A percentile compares a stretch with the other conserved stretches of the same genome.
Conservation (phyloP, 352 stramenopile genomes). For the Globisporangium solare region DNA sequence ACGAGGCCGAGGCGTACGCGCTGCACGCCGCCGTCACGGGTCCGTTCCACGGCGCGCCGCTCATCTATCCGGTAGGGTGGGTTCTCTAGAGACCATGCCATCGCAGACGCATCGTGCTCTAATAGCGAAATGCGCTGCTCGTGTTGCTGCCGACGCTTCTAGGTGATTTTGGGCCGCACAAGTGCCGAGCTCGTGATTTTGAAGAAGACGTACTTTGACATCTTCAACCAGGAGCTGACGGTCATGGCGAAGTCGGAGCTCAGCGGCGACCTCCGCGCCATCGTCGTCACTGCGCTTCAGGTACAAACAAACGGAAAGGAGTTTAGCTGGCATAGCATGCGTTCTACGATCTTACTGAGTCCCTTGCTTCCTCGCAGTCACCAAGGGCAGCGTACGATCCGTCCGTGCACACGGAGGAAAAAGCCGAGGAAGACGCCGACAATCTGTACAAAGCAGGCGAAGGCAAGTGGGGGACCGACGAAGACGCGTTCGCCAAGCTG, state of each 20-base stretch:
- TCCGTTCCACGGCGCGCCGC: constrained; percentile 16
- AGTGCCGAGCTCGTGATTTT: constrained; percentile 34
- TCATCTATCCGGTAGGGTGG: constrained; percentile 19
- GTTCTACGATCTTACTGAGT: neutral
- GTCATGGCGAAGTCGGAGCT: constrained; percentile 30
- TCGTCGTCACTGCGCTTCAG: constrained; percentile 33
- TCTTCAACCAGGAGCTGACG: constrained; percentile 35
- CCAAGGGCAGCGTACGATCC: constrained; percentile 22
- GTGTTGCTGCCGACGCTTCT: neutral
- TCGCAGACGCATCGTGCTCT: neutral
- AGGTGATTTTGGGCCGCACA: constrained; percentile 28
- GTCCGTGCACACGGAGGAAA: constrained; percentile 52
- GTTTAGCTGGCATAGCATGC: too few species aligned
- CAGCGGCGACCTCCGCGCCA: constrained; percentile 32
- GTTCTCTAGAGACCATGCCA: neutral
- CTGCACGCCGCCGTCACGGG: constrained; percentile 23
- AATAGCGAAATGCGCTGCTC: neutral
- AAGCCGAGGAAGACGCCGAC: constrained; percentile 59
- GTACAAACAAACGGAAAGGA: constrained; percentile 1
- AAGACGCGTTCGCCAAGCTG: constrained; percentile 58
- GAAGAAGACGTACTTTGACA: constrained; percentile 43
- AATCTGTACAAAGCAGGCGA: constrained; percentile 72
- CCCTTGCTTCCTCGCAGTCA: neutral
- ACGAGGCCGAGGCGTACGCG: constrained; percentile 24
- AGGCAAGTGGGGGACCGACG: constrained; percentile 76